Evolutionary conservation across 1,284 basidiomycete species (phyloP).

Genomic region (Irpex sp.): DNA sequence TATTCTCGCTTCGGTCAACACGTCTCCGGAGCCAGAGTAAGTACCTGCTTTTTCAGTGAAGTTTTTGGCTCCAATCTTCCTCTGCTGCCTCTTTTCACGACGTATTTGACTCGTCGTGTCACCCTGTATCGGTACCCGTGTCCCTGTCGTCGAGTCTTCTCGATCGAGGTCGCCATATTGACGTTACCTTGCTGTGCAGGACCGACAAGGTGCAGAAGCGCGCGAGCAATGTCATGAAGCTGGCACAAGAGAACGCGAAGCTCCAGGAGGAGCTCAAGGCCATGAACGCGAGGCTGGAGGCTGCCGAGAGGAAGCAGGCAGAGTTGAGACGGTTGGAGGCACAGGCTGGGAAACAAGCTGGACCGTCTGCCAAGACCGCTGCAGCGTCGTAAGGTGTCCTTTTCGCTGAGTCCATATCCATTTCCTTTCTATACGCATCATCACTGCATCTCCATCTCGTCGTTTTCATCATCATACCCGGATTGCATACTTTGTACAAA

Average conservation of each 20-base stretch:
- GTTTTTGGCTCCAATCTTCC: background rate
- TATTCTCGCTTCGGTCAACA: constrained; percentile 29
- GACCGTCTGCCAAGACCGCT: background rate
- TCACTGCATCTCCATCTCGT: background rate
- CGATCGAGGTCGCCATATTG: background rate
- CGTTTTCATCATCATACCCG: background rate
- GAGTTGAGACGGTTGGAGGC: constrained; percentile 41
- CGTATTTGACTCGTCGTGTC: background rate
- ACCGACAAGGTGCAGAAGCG: constrained; percentile 66
- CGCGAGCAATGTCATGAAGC: constrained; percentile 69
- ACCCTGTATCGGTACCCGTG: background rate
- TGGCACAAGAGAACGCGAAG: constrained; percentile 75
- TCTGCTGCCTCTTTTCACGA: constrained; percentile 2
- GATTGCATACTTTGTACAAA: constrained; percentile 3
- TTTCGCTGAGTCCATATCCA: background rate
- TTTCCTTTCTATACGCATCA: background rate
- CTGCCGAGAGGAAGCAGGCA: constrained; percentile 60
- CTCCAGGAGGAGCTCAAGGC: constrained; percentile 69
- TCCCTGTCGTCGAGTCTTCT: constrained; percentile 7
- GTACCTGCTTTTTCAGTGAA: constrained; percentile 19
- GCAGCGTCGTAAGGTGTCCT: background rate
- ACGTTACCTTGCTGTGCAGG: constrained; percentile 31
- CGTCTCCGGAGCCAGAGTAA: constrained; percentile 28
- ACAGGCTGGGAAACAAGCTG: background rate
- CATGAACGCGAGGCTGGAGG: constrained; percentile 71